Conservation (phyloP, 2,329 filamentous ascomycete species). For the Aspergillus bombycis region DNA sequence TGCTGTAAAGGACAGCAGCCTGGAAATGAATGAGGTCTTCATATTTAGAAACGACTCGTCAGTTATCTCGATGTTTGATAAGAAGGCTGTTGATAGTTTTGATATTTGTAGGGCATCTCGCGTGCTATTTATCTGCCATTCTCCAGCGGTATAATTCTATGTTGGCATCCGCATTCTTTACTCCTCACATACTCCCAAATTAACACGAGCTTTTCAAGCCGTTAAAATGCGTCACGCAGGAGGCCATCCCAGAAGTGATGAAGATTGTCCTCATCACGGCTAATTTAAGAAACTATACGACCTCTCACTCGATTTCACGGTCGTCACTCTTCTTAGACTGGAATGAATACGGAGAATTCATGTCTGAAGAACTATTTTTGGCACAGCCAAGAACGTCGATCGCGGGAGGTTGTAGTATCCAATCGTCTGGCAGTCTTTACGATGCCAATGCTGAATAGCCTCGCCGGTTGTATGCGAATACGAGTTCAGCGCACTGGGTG, state of each 20-base stretch:
- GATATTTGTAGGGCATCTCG: fast-evolving
- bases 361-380: not conserved
- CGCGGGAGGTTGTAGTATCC: not conserved
- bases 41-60: not conserved
- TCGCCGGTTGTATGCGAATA: not conserved
- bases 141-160: not conserved
- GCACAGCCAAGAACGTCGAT: not conserved
- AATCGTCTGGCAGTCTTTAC: not conserved
- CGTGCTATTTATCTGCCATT: not conserved
- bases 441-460: not conserved
- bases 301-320: not conserved
- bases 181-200: too few species aligned
- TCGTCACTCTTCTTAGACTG: not conserved
- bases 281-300: not conserved
- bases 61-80: not conserved
- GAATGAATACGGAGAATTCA: not conserved
- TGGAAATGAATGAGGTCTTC: not conserved
- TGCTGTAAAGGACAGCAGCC: not conserved
- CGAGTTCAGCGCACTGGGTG: not conserved
- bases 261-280: not conserved
- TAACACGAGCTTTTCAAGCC: not conserved
- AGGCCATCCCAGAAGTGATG: not conserved
- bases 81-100: not conserved
- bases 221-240: not conserved
- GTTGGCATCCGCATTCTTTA: not conserved